A percentile compares a stretch with the other conserved stretches of the same genome.
These are phyloP conservation scores for Malus hybrid DNA, from an alignment of 331 rosid genomes.

Conservation along the genomic window DNA sequence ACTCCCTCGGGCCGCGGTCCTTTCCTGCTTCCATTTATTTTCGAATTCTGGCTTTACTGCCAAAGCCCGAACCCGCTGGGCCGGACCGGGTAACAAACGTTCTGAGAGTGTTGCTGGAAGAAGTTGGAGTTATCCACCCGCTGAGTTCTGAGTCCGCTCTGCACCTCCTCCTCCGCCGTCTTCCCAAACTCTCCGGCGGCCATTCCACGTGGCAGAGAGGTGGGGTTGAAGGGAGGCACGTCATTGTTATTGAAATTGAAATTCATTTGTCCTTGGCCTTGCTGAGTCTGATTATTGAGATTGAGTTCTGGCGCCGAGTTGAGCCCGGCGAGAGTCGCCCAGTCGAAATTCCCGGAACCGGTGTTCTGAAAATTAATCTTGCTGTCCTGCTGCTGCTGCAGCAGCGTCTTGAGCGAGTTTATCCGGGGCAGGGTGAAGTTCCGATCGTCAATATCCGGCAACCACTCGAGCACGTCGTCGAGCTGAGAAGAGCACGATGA, in stretches of 20 bases:
- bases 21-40: not conserved
- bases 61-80: constrained; percentile 36
- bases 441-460: constrained; percentile 55
- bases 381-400: constrained; percentile 33
- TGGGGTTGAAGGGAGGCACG: constrained; percentile 42
- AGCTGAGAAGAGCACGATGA: constrained; percentile 61
- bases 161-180: constrained; percentile 61
- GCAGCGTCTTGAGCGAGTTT: constrained; percentile 34
- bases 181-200: constrained; percentile 9
- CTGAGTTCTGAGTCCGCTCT: constrained; percentile 52
- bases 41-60: constrained; percentile 3
- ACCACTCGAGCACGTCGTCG: constrained; percentile 61
- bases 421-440: constrained; percentile 56
- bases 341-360: constrained; percentile 48
- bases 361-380: constrained; percentile 41
- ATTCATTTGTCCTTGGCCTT: constrained; percentile 26
- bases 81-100: constrained; percentile 23
- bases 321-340: constrained; percentile 49
- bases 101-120: constrained; percentile 37
- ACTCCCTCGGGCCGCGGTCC: not conserved
- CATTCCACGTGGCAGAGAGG: constrained; percentile 27
- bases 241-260: constrained; percentile 29
- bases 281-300: constrained; percentile 33
- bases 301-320: constrained; percentile 38
- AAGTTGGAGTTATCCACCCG: constrained; percentile 31